Evolutionary conservation across 2,329 filamentous ascomycete species (phyloP).

Genomic region (Xylaria hypoxylon): DNA sequence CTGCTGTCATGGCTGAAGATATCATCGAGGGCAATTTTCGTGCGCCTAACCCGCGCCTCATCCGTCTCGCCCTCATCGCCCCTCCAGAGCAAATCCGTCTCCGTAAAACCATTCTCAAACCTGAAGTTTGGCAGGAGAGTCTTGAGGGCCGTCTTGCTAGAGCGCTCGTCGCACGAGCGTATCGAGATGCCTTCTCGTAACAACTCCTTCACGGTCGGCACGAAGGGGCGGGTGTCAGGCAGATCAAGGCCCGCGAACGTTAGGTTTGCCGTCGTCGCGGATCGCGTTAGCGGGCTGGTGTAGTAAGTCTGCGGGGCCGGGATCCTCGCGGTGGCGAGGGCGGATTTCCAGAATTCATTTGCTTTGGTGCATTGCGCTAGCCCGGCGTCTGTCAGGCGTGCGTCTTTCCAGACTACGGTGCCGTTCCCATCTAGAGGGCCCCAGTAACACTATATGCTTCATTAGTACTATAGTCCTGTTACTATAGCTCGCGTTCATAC

Average conservation of each 20-base stretch:
- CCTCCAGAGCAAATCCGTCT: conserved; percentile 63
- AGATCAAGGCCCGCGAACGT: conserved; percentile 69
- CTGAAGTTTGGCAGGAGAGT: conserved; percentile 62
- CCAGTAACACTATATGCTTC: conserved; percentile 69
- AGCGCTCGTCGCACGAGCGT: conserved; percentile 75
- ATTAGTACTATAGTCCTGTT: conserved; percentile 3
- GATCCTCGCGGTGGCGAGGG: conserved; percentile 65
- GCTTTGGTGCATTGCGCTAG: conserved; percentile 68
- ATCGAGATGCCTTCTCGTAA: conserved; percentile 74
- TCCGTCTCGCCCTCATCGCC: conserved; percentile 56
- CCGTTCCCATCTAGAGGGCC: conserved; percentile 71
- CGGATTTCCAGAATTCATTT: conserved; percentile 67
- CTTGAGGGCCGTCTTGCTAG: conserved; percentile 65
- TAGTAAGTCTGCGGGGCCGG: conserved; percentile 74
- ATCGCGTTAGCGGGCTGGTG: conserved; percentile 72
- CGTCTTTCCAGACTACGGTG: conserved; percentile 72
- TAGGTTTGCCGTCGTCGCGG: conserved; percentile 70
- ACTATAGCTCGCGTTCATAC: not conserved
- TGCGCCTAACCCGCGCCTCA: conserved; percentile 62
- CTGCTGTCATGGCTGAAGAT: conserved; percentile 65
- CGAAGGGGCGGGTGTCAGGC: conserved; percentile 63
- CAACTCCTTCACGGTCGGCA: conserved; percentile 71
- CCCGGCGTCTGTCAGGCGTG: conserved; percentile 69
- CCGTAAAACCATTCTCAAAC: conserved; percentile 72
- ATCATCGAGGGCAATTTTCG: conserved; percentile 65